Evolutionary conservation across 2,329 filamentous ascomycete species (phyloP), one percentile per base, ranked within the genome.

Genomic region (Sporothrix pallida): DNA sequence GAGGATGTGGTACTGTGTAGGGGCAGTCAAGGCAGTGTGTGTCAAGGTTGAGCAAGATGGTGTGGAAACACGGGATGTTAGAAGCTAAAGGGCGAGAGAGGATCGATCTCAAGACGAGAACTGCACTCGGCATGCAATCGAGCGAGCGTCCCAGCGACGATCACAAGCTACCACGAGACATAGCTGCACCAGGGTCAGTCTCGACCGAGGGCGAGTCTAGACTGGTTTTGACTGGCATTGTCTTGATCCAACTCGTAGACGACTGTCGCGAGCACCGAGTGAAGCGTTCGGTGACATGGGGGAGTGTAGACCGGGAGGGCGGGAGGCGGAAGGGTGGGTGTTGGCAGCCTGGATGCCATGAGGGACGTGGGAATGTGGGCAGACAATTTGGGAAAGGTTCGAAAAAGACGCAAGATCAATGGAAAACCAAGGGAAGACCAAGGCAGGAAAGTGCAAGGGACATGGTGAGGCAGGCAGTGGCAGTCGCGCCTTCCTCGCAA

Each of bases 241-340:
- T 12, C 56, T 58, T 23, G 56, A 23, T 26, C 2, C 23, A 56
- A 56, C 60, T 63, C 60, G 60, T 63, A 4, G 12, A 63, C 8
- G 31, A 44, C 60, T 63, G 17, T 44, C 17, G 60, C 60, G 60
- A 63, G 60, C 15, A 44, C 60, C 60, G 60, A 63, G 15, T 42
- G 31, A 20, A 20, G 31, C 23, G 12, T 37, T 63, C 60, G 60
- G 60, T 15, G 42, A 42, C 26, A 17, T 58, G 31, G 58, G 58
- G 15, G 31, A 42, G 31, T 42, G 58, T 10, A 7, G 42, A 8
- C 31, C 58, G 15, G 58, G 58, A n/a, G 10, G 20, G 17, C n/a
- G 17, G 13, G 15, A n/a, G 54, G 26, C 10, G 52, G 52, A n/a
- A 56, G n/a, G 52, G n/a, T 3, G 31, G 31, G 31, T 37, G 31